Conservation (phyloP, 148 eudicot species). For the Vaccinium corymbosum region DNA sequence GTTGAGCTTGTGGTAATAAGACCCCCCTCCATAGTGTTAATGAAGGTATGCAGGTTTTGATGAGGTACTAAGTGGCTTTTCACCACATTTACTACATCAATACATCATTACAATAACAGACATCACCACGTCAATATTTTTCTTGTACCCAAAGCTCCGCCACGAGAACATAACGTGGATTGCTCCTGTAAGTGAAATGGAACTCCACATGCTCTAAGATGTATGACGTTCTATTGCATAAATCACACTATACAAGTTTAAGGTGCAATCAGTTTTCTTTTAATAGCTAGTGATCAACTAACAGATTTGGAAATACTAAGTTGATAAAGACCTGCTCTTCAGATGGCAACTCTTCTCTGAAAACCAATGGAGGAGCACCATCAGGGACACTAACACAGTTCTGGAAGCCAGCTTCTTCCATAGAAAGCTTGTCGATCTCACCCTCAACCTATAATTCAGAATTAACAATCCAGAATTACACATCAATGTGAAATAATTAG, state of each 20-base stretch:
- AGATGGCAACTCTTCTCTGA: slow-evolving; percentile 66
- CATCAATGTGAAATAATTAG: not conserved
- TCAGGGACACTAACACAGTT: slow-evolving; percentile 97
- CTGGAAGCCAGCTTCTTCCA: slow-evolving; percentile 94
- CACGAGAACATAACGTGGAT: not conserved
- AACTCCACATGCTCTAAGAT: not conserved
- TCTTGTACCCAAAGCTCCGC: not conserved
- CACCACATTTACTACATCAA: not conserved
- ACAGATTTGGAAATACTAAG: not conserved
- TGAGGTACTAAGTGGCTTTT: no score
- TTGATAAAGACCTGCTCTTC: slow-evolving; percentile 50
- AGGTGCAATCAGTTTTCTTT: not conserved
- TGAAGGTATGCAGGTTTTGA: no score
- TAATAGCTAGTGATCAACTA: not conserved
- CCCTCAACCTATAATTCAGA: slow-evolving; percentile 75
- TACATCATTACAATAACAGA: not conserved
- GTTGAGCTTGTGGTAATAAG: not conserved
- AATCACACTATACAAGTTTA: not conserved
- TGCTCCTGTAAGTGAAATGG: not conserved
- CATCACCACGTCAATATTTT: not conserved
- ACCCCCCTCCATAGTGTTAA: no score
- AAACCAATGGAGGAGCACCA: slow-evolving; percentile 85
- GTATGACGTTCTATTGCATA: not conserved
- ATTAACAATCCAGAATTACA: not conserved
- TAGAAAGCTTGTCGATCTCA: slow-evolving; percentile 94